Evolutionary conservation across 2,329 filamentous ascomycete genomes (phyloP), one percentile per base, ranked within the genome.

Genomic region (Aspergillus novoparasiticus): DNA sequence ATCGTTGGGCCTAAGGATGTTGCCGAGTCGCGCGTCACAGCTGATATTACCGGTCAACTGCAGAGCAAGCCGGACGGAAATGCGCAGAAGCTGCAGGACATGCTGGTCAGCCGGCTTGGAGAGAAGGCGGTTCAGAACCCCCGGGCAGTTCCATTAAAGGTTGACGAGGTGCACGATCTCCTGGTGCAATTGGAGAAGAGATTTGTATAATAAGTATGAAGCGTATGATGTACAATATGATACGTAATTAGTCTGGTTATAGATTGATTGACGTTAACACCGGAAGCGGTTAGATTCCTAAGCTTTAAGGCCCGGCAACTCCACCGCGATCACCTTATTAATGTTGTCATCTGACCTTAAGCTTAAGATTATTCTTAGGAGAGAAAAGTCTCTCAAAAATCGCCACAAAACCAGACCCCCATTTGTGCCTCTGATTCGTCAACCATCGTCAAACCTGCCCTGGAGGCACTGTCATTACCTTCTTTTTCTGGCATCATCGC

Each of bases 1-100:
- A 87, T 93, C 1, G 81, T 95, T 12, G 93, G 93, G 1, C 82
- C 87, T 34, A 83, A 83, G 61, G 88, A 94, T 68, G 77, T 91
- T 2, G 78, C 81, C n/a, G 82, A 81, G 16, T 81, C 83, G 45
- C 84, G 82, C n/a, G 81, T 93, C 36, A 77, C 76, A 30, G 63
- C 81, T 23, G 78, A 81, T 63, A 63, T 81, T 21, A 76, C 74
- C 6, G 78, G 76, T 1, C 80, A 81, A 66, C 69, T 80, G 54
- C 76, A 80, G 62, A 79, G 80, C 68, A 80, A 79, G 59, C 72
- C 74, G 9, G 75, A 76, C 57, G 67, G 66, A 5, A 68, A 65
- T 43, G 69, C 68, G 2, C 63, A 71, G 59, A 70, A 66, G 57
- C 62, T 79, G 50, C 71, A 72, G 53, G 59, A 67, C 6, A 57